Conservation (phyloP, 2,329 filamentous ascomycete species). For the Pezicula rhizophila region DNA sequence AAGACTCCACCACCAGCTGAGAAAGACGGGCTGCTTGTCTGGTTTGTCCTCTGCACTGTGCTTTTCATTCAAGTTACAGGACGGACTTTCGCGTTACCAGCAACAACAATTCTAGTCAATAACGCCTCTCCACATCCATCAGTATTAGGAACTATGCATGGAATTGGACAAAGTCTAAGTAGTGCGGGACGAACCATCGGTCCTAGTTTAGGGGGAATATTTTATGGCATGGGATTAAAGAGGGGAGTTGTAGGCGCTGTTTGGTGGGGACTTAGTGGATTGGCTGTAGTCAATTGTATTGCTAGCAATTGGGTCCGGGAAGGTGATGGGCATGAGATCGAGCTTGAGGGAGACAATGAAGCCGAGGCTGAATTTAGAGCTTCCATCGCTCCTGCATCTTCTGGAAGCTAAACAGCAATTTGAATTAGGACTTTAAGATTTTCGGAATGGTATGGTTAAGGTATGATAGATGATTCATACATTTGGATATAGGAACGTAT, state of each 20-base stretch:
- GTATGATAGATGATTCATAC: no score
- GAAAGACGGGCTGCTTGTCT: slow-evolving; percentile 7
- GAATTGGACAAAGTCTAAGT: slow-evolving; percentile 43
- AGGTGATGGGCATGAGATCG: slow-evolving; percentile 1
- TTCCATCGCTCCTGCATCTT: no score
- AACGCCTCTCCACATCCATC: slow-evolving; percentile 52
- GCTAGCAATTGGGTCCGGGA: background rate
- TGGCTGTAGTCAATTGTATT: background rate
- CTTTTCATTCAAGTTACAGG: slow-evolving; percentile 65
- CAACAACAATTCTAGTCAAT: slow-evolving; percentile 53
- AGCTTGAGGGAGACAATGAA: background rate
- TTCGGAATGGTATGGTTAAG: no score
- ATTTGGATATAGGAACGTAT: no score
- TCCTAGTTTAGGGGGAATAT: slow-evolving; percentile 39
- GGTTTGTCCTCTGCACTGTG: slow-evolving; percentile 33
- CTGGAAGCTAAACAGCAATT: no score
- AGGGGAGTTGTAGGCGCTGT: slow-evolving; percentile 23
- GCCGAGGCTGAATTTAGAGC: background rate
- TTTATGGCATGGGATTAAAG: slow-evolving; percentile 22
- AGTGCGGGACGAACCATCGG: slow-evolving; percentile 42
- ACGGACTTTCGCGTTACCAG: slow-evolving; percentile 60
- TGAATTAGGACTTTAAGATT: no score
- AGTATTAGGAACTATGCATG: slow-evolving; percentile 50
- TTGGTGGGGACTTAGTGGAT: slow-evolving; percentile 16
- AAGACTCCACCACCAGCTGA: slow-evolving; percentile 5